Percentiles rank a stretch among this genome's conserved stretches.
Evolutionary conservation across 768 basidiomycete genomes (phyloP).

Genomic region (Coprinopsis marcescibilis): DNA sequence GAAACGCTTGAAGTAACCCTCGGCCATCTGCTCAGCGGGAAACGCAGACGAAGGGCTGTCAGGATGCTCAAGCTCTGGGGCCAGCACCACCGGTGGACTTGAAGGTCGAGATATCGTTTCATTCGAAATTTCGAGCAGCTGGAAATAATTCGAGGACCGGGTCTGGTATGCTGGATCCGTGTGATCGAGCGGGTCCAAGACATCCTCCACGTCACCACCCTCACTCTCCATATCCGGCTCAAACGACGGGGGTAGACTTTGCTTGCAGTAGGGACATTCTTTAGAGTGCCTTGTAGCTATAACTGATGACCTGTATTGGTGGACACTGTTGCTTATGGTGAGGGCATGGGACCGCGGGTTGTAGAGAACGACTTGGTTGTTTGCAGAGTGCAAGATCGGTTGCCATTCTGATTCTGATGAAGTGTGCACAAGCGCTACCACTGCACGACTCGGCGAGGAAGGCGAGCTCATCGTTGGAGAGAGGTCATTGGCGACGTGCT

Average conservation of each 20-base stretch:
- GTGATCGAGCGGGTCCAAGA: conserved; percentile 23
- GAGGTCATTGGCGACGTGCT: neutral
- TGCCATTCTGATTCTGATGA: conserved; percentile 48
- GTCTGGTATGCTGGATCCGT: conserved; percentile 40
- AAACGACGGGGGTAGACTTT: conserved; percentile 45
- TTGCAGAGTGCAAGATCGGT: conserved; percentile 75
- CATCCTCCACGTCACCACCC: conserved; percentile 17
- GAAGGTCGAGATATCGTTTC: conserved; percentile 52
- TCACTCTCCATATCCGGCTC: conserved; percentile 16
- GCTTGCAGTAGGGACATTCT: conserved; percentile 74
- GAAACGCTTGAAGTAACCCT: conserved; percentile 90
- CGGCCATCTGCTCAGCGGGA: conserved; percentile 71
- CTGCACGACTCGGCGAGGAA: conserved; percentile 11
- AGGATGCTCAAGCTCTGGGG: conserved; percentile 6
- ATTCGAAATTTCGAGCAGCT: conserved; percentile 67
- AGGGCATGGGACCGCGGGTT: conserved; percentile 82
- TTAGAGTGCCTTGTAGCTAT: conserved; percentile 13
- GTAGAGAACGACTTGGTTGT: conserved; percentile 85
- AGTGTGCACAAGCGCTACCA: conserved; percentile 11
- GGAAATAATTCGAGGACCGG: conserved; percentile 75
- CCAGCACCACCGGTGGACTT: conserved; percentile 32
- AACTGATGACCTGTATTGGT: conserved; percentile 16
- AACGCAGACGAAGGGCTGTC: conserved; percentile 34
- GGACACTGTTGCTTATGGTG: conserved; percentile 46
- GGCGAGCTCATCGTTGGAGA: conserved; percentile 9